Conservation (phyloP, 352 stramenopile genomes). For the Pythium sukuiense region DNA sequence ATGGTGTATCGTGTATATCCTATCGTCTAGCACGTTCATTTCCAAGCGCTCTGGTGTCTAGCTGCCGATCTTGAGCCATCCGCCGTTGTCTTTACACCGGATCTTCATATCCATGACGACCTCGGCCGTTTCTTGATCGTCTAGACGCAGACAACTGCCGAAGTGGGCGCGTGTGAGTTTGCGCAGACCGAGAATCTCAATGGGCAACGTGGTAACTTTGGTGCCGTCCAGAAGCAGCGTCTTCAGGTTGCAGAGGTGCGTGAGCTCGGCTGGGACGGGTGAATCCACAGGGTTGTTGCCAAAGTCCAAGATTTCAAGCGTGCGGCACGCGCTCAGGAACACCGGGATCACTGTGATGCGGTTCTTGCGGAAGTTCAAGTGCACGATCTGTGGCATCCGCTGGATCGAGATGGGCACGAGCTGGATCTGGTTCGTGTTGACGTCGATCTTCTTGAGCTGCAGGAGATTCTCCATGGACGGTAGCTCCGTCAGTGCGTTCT, state of each 20-base stretch:
- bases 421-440: conserved; percentile 68
- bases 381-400: conserved; percentile 55
- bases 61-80: conserved; percentile 58
- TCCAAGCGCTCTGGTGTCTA: neutral
- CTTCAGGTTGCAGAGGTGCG: conserved; percentile 49
- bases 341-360: conserved; percentile 44
- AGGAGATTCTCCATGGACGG: conserved; percentile 64
- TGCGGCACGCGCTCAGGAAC: conserved; percentile 44
- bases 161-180: conserved; percentile 60
- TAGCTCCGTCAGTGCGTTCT: conserved; percentile 60
- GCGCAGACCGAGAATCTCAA: conserved; percentile 57
- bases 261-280: conserved; percentile 43
- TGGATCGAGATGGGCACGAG: conserved; percentile 47
- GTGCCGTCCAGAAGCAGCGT: conserved; percentile 68
- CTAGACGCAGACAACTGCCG: conserved; percentile 49
- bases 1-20: neutral
- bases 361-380: conserved; percentile 73
- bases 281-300: conserved; percentile 57
- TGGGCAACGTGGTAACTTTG: conserved; percentile 50
- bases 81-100: conserved; percentile 52
- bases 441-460: conserved; percentile 73
- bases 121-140: conserved; percentile 70
- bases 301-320: conserved; percentile 72
- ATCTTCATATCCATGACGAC: conserved; percentile 52
- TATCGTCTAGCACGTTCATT: neutral